A percentile compares a stretch with the other conserved stretches of the same genome.
phyloP scores from a whole-genome alignment of 2,329 filamentous ascomycete species.

The Monosporascus sp. region DNA sequence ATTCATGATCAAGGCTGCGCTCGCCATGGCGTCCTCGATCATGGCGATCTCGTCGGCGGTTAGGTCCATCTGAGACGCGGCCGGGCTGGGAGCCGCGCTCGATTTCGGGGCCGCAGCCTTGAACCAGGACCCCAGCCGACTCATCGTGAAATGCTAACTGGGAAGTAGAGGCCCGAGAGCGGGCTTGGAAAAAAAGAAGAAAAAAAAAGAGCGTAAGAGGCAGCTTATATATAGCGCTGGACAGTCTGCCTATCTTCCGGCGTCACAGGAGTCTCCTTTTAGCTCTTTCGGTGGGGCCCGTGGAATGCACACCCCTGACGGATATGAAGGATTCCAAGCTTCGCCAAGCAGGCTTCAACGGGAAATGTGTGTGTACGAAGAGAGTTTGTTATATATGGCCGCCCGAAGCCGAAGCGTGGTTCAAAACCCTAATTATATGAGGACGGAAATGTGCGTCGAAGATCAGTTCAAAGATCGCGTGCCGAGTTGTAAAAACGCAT shows the following conservation, averaged over 20 bases:
- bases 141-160: slow-evolving; percentile 32
- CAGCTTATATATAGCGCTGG: too few relatives aligned
- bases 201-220: not conserved
- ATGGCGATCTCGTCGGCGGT: slow-evolving; percentile 43
- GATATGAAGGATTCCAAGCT: not conserved
- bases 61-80: slow-evolving; percentile 26
- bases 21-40: slow-evolving; percentile 56
- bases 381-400: not conserved
- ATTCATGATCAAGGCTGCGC: slow-evolving; percentile 72
- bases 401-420: not conserved
- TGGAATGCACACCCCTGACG: too few relatives aligned
- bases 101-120: slow-evolving; percentile 34
- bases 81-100: slow-evolving; percentile 26
- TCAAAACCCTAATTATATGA: not conserved
- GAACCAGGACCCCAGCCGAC: slow-evolving; percentile 46
- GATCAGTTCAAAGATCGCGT: not conserved
- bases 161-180: slow-evolving; percentile 1
- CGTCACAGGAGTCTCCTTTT: not conserved
- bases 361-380: not conserved
- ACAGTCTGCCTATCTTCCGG: not conserved
- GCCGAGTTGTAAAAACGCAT: not conserved
- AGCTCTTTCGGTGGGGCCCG: not conserved
- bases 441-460: not conserved
- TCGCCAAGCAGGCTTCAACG: not conserved
- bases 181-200: too few relatives aligned